phyloP scores from a whole-genome alignment of 108 stramenopile species.

The Pseudonitzschia pungens region DNA sequence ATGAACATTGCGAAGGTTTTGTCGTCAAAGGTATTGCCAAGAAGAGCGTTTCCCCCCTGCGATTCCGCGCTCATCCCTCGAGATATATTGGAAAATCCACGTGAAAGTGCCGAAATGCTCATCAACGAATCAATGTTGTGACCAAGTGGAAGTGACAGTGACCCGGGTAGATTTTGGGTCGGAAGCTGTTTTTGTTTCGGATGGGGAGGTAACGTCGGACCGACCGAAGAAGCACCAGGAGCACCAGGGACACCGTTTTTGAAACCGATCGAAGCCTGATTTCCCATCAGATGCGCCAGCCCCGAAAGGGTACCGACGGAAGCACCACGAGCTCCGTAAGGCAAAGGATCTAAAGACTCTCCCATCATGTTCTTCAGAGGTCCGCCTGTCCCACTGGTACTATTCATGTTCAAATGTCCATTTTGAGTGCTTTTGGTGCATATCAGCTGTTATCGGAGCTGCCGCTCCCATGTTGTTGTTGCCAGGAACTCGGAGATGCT shows the following conservation, averaged over 20 bases:
- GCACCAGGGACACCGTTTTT: constrained; percentile 18
- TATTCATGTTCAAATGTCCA: background rate
- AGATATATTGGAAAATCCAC: constrained; percentile 45
- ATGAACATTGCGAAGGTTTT: constrained; percentile 78
- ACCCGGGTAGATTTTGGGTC: constrained; percentile 33
- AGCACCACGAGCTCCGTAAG: constrained; percentile 29
- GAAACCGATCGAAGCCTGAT: constrained; percentile 13
- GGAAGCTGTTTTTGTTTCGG: constrained; percentile 80
- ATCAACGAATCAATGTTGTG: constrained; percentile 37
- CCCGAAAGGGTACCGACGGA: constrained; percentile 28
- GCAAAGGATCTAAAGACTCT: constrained; percentile 32
- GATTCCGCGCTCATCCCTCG: constrained; percentile 54
- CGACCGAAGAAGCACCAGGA: constrained; percentile 2
- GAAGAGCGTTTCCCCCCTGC: constrained; percentile 41
- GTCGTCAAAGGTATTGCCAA: constrained; percentile 76
- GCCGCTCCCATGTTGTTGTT: constrained; percentile 11
- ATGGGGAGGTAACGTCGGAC: constrained; percentile 76
- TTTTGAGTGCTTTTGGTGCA: constrained; percentile 2
- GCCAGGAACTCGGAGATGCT: background rate
- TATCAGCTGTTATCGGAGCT: background rate
- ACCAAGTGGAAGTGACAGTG: constrained; percentile 29
- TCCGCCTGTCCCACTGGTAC: background rate
- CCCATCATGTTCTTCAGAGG: background rate
- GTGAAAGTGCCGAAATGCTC: constrained; percentile 38
- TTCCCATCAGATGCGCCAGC: constrained; percentile 21